A percentile compares a stretch with the other conserved stretches of the same genome.
Conservation (phyloP, 805 yeast genomes). For the Ogataea philodendri region DNA sequence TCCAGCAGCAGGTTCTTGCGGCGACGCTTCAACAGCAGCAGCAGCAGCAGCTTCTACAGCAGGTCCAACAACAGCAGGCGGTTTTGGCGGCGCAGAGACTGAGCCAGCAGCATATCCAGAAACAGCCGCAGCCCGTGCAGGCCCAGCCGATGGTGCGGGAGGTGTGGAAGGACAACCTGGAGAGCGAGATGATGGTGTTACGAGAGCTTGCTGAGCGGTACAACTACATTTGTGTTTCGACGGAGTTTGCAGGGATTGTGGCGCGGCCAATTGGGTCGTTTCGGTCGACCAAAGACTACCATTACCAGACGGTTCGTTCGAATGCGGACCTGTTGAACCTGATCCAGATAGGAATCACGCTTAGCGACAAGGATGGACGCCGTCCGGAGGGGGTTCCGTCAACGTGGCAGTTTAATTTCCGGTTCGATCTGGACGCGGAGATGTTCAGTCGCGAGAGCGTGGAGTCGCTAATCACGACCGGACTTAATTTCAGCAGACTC, state of each 20-base stretch:
- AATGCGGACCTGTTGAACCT: constrained; percentile 85
- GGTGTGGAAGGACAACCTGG: constrained; percentile 71
- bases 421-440: constrained; percentile 69
- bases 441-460: constrained; percentile 88
- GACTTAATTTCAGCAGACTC: constrained; percentile 76
- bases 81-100: constrained; percentile 24
- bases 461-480: constrained; percentile 74
- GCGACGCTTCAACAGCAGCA: constrained; percentile 27
- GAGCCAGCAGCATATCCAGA: constrained; percentile 18
- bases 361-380: constrained; percentile 66
- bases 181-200: constrained; percentile 61
- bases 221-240: constrained; percentile 67
- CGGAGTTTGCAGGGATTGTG: constrained; percentile 94
- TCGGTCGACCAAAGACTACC: constrained; percentile 85
- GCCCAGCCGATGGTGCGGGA: constrained; percentile 57
- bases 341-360: constrained; percentile 80
- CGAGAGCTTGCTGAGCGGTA: constrained; percentile 57
- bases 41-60: constrained; percentile 25
- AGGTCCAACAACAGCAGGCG: constrained; percentile 24
- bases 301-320: constrained; percentile 90
- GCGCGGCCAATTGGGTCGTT: constrained; percentile 96
- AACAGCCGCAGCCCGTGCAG: constrained; percentile 19
- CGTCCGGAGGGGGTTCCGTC: constrained; percentile 63
- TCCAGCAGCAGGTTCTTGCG: constrained; percentile 31
- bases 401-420: constrained; percentile 97